Conservation (phyloP, 2,329 filamentous ascomycete genomes). For the Sphaerostilbella broomeana region DNA sequence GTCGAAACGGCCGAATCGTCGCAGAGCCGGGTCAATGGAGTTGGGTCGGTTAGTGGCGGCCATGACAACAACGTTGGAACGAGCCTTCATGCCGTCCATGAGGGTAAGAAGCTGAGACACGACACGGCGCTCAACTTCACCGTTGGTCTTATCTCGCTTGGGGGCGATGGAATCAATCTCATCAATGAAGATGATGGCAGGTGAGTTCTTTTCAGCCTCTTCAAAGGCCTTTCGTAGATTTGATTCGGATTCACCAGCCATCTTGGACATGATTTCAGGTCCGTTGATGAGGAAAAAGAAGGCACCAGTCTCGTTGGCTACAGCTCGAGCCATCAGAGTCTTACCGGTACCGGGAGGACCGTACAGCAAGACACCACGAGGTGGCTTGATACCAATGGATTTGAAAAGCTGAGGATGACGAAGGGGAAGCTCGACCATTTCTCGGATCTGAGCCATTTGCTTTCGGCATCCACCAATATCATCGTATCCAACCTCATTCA, state of each 20-base stretch:
- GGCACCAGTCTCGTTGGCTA: constrained; percentile 96
- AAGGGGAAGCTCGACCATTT: constrained; percentile 94
- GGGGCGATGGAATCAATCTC: constrained; percentile 99
- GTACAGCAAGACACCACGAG: constrained; percentile 92
- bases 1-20: constrained; percentile 97
- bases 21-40: constrained; percentile 95
- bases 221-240: constrained; percentile 99
- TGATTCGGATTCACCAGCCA: constrained; percentile 98
- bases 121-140: constrained; percentile 96
- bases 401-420: constrained; percentile 99
- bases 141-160: constrained; percentile 99
- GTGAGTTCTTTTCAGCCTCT: constrained; percentile 98
- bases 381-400: constrained; percentile 99
- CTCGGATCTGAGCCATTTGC: constrained; percentile 99
- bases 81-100: constrained; percentile 99
- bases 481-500: constrained; percentile 98
- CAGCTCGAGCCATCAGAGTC: constrained; percentile 96
- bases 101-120: constrained; percentile 95
- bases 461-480: constrained; percentile 99
- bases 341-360: constrained; percentile 98
- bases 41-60: constrained; percentile 97
- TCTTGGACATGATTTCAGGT: constrained; percentile 99
- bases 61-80: constrained; percentile 98
- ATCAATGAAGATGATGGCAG: constrained; percentile 98
- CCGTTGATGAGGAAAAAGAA: constrained; percentile 99